Base-by-base conservation (phyloP, 1,284 basidiomycete species). In the Irpex sp. region DNA sequence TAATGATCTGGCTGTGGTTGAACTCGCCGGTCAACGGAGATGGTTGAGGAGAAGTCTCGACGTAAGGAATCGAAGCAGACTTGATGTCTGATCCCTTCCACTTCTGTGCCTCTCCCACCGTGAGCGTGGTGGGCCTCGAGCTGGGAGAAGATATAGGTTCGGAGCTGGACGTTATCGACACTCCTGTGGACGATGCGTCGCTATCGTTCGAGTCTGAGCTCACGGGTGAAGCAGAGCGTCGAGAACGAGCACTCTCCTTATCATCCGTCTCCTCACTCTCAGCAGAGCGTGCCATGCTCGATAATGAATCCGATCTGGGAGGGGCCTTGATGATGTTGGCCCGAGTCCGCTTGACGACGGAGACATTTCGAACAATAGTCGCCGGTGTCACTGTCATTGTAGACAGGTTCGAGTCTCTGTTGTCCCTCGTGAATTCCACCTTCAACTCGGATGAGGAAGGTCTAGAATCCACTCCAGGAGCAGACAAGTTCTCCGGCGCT, bases 381-480 rank as follows among this genome's bases (percentile, higher is more conserved):
- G 74, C 74, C 13, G 73, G 72, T 52, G 71, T 73, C n/a, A 75
- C 71, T 3, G 74, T 75, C 66, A 73, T 70, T 4, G 73, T 75
- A n/a, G 73, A 74, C 59, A 74, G 62, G 36, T 68, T 72, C 3
- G 74, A 74, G 54, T 75, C 74, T 19, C 74, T 67, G 65, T 75
- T 75, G 44, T 73, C 72, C 21, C 69, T 67, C 44, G 66, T 63
- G 36, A 68, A 64, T 2, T 67, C 60, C n/a, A 67, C 65, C 9
- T 67, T 66, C 26, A 72, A 17, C 40, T 70, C 66, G 37, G 54
- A 56, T 8, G 54, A 56, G 9, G 34, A 15, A 17, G 54, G 54
- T 8, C 54, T 13, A 8, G 54, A 56, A 36, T 67, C 52, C 8
- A 62, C 56, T 21, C 69, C 67, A 5, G 62, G 60, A 21, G 57